Evolutionary conservation across 176 grass and related monocot genomes (phyloP).

Genomic region (Hordeum marinum): DNA sequence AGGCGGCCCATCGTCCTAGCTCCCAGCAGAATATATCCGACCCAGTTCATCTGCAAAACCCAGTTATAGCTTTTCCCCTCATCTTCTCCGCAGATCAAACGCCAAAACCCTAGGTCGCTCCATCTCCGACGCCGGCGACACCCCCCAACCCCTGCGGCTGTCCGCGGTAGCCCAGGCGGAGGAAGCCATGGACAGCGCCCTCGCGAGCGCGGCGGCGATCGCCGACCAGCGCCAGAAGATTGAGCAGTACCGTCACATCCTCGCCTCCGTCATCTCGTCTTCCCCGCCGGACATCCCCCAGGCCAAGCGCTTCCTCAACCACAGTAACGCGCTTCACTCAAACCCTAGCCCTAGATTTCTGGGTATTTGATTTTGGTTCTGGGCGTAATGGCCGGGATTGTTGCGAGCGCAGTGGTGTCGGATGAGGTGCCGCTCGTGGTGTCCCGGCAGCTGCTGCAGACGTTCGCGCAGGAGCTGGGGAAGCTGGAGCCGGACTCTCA

Average conservation of each 20-base stretch:
- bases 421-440: constrained; percentile 95
- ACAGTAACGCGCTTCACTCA: constrained; percentile 50
- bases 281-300: constrained; percentile 72
- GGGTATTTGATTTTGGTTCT: background rate
- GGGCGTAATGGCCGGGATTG: background rate
- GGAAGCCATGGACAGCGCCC: constrained; percentile 62
- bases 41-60: background rate
- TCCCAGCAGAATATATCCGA: background rate
- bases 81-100: constrained; percentile 18
- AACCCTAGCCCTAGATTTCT: background rate
- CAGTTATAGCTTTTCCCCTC: background rate
- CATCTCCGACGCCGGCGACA: constrained; percentile 13
- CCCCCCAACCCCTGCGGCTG: background rate
- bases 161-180: background rate
- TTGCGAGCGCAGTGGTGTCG: constrained; percentile 66
- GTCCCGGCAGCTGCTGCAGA: constrained; percentile 92
- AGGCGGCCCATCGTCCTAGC: too few species aligned
- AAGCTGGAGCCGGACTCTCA: constrained; percentile 73
- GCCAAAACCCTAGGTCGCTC: constrained; percentile 31
- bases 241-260: constrained; percentile 92
- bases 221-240: constrained; percentile 94
- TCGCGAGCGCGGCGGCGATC: constrained; percentile 69
- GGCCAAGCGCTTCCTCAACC: constrained; percentile 92
- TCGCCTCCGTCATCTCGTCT: constrained; percentile 80
- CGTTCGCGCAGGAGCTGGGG: constrained; percentile 86